Base-by-base conservation (phyloP, 129 eudicot species). In the Rutidosis leptorrhynchoides region DNA sequence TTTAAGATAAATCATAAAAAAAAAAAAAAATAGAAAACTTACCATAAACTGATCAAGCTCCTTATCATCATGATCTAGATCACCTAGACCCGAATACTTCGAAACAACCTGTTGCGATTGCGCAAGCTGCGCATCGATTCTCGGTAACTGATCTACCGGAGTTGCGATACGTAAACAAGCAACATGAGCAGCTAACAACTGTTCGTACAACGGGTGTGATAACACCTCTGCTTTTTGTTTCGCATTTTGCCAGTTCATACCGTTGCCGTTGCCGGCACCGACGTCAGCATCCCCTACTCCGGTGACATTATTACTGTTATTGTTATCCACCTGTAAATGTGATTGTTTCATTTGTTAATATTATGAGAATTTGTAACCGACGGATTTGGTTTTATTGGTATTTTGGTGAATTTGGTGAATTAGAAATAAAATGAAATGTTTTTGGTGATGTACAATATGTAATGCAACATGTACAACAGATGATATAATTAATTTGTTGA, bases 21-120 rank as follows among this genome's bases (percentile, higher is more conserved):
- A 24, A 33, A 10, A 7, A 6, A 53, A 22, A 35, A 11, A 3
- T 2, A 24, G 11, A 29, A 61, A 14, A 52, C 71, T 46, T 74
- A 89, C 96, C 96, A 89, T 85, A 75, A 89, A 89, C 61, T 85
- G 96, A 78, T 85, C 94, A 35, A 89, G 93, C 75, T 89, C 96
- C 80, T 89, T 89, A 58, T 75, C 94, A 68, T 83, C 96, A 14
- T 61, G 78, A 57, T 53, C 80, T 29, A 52, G 69, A 70, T 71
- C 64, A 33, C 75, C 75, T 23, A 89, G 78, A 9, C 75, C 80
- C 0, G 96, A 79, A 74, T 89, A 89, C 71, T 85, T 89, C 0
- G 85, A 82, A 17, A 89, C 94, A 20, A 89, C 96, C n/a, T 86
- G 82, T 78, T 90, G 95, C 61, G 97, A 82, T 81, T 83, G 97